Conservation (phyloP, 352 stramenopile species). For the Phytophthora sansomeana region DNA sequence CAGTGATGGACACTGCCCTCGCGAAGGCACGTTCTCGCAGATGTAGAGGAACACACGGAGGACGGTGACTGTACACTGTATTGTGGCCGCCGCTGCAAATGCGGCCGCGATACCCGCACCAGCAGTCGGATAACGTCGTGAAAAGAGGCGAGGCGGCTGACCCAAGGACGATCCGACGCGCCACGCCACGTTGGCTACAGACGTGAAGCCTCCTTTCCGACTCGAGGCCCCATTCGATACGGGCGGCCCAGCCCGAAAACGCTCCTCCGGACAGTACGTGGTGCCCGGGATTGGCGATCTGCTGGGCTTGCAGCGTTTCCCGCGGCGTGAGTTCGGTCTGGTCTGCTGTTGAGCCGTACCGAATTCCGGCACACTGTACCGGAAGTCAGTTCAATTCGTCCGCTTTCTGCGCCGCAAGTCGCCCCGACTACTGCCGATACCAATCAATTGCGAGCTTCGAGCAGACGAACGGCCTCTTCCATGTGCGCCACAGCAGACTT, state of each 20-base stretch:
- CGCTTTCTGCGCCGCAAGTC: background rate
- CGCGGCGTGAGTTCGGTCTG: background rate
- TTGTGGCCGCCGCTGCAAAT: too few relatives aligned
- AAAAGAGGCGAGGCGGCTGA: background rate
- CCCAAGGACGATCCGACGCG: background rate
- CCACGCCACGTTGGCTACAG: slow-evolving; percentile 10
- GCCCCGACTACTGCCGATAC: slow-evolving; percentile 3
- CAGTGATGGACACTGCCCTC: too few relatives aligned
- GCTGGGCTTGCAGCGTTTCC: slow-evolving; percentile 4
- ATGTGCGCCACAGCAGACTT: slow-evolving; percentile 4
- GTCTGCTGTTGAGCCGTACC: slow-evolving; percentile 1
- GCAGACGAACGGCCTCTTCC: slow-evolving; percentile 9
- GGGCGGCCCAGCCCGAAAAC: slow-evolving; percentile 12
- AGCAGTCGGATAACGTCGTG: background rate
- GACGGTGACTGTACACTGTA: too few relatives aligned
- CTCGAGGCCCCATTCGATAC: too few relatives aligned
- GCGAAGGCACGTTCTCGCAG: slow-evolving; percentile 19
- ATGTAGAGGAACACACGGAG: slow-evolving; percentile 23
- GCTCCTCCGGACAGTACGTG: slow-evolving; percentile 19
- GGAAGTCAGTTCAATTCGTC: slow-evolving; percentile 20
- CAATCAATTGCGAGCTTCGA: slow-evolving; percentile 15
- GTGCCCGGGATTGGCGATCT: slow-evolving; percentile 28
- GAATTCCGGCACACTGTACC: slow-evolving; percentile 17
- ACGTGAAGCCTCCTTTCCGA: background rate
- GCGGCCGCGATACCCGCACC: too few relatives aligned